A percentile compares a stretch with the other conserved stretches of the same genome.
phyloP scores from a whole-genome alignment of 805 yeast genomes.

The Soucietia sequanensis region DNA sequence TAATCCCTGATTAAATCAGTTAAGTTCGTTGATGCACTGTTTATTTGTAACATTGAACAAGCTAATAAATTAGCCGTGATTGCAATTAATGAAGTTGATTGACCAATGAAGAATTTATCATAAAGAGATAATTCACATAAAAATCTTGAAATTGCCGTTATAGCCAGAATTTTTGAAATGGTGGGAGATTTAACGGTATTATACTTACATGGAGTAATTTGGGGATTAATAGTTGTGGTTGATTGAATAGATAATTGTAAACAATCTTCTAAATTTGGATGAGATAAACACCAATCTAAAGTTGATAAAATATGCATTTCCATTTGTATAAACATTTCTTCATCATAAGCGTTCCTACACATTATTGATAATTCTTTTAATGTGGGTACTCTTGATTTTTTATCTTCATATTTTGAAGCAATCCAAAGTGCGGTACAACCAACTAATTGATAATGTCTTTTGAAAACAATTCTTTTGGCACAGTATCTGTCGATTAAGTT shows the following conservation, averaged over 20 bases:
- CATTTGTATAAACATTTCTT: slow-evolving; percentile 50
- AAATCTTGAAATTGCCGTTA: slow-evolving; percentile 53
- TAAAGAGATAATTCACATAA: slow-evolving; percentile 55
- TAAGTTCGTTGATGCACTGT: slow-evolving; percentile 40
- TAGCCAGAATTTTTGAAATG: slow-evolving; percentile 44
- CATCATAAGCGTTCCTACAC: slow-evolving; percentile 60
- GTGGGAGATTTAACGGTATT: slow-evolving; percentile 8
- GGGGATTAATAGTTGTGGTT: slow-evolving; percentile 11
- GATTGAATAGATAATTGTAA: slow-evolving; percentile 38
- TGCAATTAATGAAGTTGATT: slow-evolving; percentile 47
- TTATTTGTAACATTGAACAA: slow-evolving; percentile 50
- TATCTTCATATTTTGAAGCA: slow-evolving; percentile 55
- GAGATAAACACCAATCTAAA: slow-evolving; percentile 50
- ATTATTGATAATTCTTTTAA: slow-evolving; percentile 51
- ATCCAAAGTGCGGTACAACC: slow-evolving; percentile 50
- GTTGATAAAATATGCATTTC: slow-evolving; percentile 71
- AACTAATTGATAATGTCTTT: slow-evolving; percentile 46
- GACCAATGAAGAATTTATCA: slow-evolving; percentile 45
- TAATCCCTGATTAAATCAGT: slow-evolving; percentile 17
- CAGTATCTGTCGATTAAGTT: slow-evolving; percentile 48
- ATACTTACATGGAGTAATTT: slow-evolving; percentile 25
- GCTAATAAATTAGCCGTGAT: slow-evolving; percentile 52
- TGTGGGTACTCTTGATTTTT: slow-evolving; percentile 57
- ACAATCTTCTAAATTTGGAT: slow-evolving; percentile 53
- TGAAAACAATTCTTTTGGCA: slow-evolving; percentile 45